A percentile compares a stretch with the other conserved stretches of the same genome.
phyloP scores from a whole-genome alignment of 495 filamentous ascomycete genomes.

The Lepraria neglecta region DNA sequence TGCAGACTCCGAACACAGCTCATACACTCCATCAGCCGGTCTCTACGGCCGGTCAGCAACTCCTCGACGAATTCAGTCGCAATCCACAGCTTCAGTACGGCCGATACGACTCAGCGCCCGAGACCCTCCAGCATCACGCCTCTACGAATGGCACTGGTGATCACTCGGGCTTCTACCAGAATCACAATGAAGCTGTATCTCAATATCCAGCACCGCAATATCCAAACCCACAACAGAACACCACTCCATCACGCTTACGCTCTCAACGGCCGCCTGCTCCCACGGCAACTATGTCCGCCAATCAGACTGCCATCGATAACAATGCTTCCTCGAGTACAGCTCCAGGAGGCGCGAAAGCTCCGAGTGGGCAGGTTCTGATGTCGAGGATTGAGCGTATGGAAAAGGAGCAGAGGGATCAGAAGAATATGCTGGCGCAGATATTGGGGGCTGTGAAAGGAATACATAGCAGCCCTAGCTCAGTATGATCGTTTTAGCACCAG shows the following conservation, averaged over 20 bases:
- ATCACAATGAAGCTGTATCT: neutral
- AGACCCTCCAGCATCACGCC: constrained; percentile 5
- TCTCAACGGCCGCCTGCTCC: constrained; percentile 12
- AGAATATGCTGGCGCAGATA: constrained; percentile 27
- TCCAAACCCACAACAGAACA: neutral
- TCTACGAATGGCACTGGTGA: neutral
- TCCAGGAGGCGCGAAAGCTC: constrained; percentile 1
- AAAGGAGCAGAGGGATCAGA: constrained; percentile 28
- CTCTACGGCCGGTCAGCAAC: constrained; percentile 8
- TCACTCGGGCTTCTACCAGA: constrained; percentile 1
- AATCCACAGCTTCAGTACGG: constrained; percentile 2
- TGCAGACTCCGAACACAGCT: constrained; percentile 15
- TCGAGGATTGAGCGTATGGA: constrained; percentile 28
- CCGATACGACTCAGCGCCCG: constrained; percentile 3
- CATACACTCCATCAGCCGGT: constrained; percentile 4
- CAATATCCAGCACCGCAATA: constrained; percentile 1
- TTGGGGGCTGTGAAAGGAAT: constrained; percentile 26
- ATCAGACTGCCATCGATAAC: neutral
- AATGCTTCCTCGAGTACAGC: neutral
- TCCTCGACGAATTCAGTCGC: constrained; percentile 12
- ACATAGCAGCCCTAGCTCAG: constrained; percentile 6
- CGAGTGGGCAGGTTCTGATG: constrained; percentile 23
- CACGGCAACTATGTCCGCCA: constrained; percentile 16
- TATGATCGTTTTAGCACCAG: neutral
- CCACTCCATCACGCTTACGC: constrained; percentile 13